Percentiles rank a stretch among this genome's conserved stretches.
These are phyloP conservation scores for Coelastrella sp. DNA, from an alignment of 139 green algal species.

Conservation along the genomic window DNA sequence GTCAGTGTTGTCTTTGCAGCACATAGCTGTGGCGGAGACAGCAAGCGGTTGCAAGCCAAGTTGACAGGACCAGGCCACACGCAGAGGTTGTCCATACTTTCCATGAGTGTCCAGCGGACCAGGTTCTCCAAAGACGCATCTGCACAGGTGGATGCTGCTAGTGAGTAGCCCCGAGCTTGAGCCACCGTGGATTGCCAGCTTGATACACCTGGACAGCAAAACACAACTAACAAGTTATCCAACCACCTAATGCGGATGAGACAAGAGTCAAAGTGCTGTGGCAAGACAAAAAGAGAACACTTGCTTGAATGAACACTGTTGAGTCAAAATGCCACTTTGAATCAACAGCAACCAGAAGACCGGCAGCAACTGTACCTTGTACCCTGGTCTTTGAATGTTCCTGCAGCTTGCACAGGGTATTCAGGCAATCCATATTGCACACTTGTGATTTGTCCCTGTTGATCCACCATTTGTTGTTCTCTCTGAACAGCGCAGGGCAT, in stretches of 20 bases:
- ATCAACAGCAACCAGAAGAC: neutral
- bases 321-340: too few relatives aligned
- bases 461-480: conserved; percentile 39
- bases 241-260: too few relatives aligned
- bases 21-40: conserved; percentile 46
- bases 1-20: conserved; percentile 19
- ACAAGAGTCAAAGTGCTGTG: too few relatives aligned
- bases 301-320: too few relatives aligned
- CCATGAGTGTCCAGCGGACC: conserved; percentile 22
- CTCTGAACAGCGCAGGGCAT: conserved; percentile 50
- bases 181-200: conserved; percentile 7
- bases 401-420: conserved; percentile 43
- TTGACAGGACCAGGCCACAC: conserved; percentile 1
- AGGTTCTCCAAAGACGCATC: conserved; percentile 19
- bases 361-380: conserved; percentile 5
- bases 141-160: conserved; percentile 5
- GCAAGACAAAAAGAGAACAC: too few relatives aligned
- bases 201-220: neutral
- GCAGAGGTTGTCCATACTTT: conserved; percentile 42
- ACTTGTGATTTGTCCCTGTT: neutral
- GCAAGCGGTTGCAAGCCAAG: conserved; percentile 41
- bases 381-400: conserved; percentile 21
- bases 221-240: too few relatives aligned
- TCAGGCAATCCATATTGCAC: conserved; percentile 51
- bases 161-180: neutral